phyloP scores from a whole-genome alignment of 2,329 filamentous ascomycete genomes.

The Sphaerulina populicola region DNA sequence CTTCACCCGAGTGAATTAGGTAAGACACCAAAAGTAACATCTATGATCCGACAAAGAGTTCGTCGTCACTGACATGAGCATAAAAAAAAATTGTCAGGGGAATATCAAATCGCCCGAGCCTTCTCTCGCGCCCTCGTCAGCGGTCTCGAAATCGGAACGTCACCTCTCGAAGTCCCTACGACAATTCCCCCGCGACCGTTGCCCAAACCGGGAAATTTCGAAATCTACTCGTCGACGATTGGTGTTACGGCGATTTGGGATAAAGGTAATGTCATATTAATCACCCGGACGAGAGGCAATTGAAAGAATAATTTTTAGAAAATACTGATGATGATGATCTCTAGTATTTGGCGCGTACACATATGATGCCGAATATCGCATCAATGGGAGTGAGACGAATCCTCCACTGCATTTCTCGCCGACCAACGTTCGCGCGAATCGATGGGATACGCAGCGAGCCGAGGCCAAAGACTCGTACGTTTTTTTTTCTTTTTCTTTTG shows the following conservation, averaged over 20 bases:
- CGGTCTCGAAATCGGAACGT: conserved; percentile 1
- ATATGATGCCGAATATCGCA: conserved; percentile 6
- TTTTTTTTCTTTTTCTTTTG: too few species aligned
- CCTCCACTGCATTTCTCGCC: background rate
- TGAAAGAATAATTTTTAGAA: too few species aligned
- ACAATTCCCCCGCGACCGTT: conserved; percentile 6
- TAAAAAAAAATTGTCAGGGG: too few species aligned
- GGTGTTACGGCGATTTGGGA: conserved; percentile 14
- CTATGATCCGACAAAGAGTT: too few species aligned
- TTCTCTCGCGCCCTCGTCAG: conserved; percentile 31
- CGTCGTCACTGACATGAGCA: too few species aligned
- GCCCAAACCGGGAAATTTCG: conserved; percentile 2
- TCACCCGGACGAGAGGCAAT: too few species aligned
- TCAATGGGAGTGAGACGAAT: background rate
- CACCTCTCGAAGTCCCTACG: conserved; percentile 7
- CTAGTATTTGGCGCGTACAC: conserved; percentile 11
- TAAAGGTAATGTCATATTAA: too few species aligned
- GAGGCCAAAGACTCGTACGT: too few species aligned
- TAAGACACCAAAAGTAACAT: too few species aligned
- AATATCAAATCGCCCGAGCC: conserved; percentile 31
- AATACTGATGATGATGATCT: background rate
- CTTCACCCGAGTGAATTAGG: conserved; percentile 33
- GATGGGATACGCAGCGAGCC: conserved; percentile 2
- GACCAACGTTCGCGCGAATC: background rate
- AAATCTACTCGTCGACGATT: background rate